Percentiles rank a stretch among this genome's conserved stretches.
Conservation (phyloP, 1,284 basidiomycete species). For the Fistulinella cinereoalba region DNA sequence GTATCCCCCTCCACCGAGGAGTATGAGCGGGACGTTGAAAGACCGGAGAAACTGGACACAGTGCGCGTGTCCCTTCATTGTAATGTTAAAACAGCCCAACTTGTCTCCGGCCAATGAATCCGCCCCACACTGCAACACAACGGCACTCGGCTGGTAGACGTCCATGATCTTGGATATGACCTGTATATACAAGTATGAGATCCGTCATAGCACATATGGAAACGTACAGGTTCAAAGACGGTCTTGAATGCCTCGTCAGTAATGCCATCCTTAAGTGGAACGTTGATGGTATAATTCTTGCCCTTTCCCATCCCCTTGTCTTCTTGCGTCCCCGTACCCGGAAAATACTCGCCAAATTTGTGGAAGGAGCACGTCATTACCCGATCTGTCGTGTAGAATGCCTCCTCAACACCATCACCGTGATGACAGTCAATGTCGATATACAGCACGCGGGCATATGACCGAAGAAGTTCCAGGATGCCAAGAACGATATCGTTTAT, state of each 20-base stretch:
- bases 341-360: constrained; percentile 97
- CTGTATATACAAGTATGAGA: constrained; percentile 38
- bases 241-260: constrained; percentile 80
- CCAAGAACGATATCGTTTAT: constrained; percentile 94
- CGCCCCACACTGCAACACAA: constrained; percentile 94
- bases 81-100: constrained; percentile 94
- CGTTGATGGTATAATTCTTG: constrained; percentile 89
- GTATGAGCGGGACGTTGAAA: constrained; percentile 85
- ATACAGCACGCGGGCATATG: constrained; percentile 86
- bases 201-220: not conserved
- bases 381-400: constrained; percentile 95
- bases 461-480: constrained; percentile 84
- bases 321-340: constrained; percentile 86
- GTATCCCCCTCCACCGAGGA: constrained; percentile 95
- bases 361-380: constrained; percentile 98
- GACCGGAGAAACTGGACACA: constrained; percentile 87
- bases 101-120: constrained; percentile 96
- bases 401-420: constrained; percentile 98
- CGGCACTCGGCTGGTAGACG: constrained; percentile 85
- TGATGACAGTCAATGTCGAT: constrained; percentile 99
- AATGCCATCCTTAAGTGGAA: constrained; percentile 92
- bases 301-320: constrained; percentile 87
- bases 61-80: constrained; percentile 91
- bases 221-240: constrained; percentile 85
- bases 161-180: constrained; percentile 87